Evolutionary conservation across 768 basidiomycete genomes (phyloP), one percentile per base, ranked within the genome.

Genomic region (Pulveroboletus sp.): DNA sequence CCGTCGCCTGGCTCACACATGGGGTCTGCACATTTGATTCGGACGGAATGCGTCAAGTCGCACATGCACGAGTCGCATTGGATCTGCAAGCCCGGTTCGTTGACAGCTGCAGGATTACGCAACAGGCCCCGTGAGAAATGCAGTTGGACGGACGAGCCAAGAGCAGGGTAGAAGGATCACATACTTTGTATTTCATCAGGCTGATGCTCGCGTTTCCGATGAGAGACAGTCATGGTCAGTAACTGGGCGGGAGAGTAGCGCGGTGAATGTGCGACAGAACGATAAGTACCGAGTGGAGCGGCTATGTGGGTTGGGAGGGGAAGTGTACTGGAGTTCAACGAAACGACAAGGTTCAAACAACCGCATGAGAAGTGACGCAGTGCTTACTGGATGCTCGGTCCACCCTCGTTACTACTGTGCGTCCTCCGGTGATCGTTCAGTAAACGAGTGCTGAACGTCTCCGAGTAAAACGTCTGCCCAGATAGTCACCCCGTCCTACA

Each of bases 31-130:
- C 95, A 99, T 70, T 94, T 93, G 65, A 99, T 92, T 54, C 94
- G 87, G 54, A 96, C 83, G n/a, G 90, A 90, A 65, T 97, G 93
- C 3, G 96, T 97, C 57, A 98, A 78, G 71, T 98, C 93, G 70
- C 83, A 80, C 55, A 73, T 73, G 69, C 94, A 95, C 12, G 81
- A 70, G 66, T 93, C 92, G 73, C 92, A 94, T 57, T 85, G 78
- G 57, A 89, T 87, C 62, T 89, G 84, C 32, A 86, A 74, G 51
- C 88, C 90, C 14, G 89, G 89, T 57, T 92, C 89, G 61, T 81
- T 87, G 47, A 89, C 80, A 57, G 82, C 84, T 87, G 57, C 27
- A 52, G 48, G 60, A 56, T 66, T 63, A 69, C 61, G 61, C 65
- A 61, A 56, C 28, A 21, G 35, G 41, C 5, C 24, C 51, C 62